Evolutionary conservation across 2,329 filamentous ascomycete genomes (phyloP), one percentile per base, ranked within the genome.

Genomic region (Hypoxylon sp.): DNA sequence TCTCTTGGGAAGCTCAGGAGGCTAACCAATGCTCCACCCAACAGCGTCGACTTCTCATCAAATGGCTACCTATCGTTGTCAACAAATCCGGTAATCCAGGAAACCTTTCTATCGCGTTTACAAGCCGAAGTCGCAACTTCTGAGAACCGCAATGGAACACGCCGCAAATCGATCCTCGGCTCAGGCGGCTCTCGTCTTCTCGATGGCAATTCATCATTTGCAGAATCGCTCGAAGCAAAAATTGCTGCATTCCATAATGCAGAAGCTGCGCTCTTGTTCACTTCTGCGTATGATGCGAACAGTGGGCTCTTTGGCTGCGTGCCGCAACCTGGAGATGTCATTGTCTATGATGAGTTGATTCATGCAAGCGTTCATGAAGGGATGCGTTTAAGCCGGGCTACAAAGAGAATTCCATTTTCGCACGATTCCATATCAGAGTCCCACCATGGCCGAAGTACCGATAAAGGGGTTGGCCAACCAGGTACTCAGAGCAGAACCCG

Each of bases 61-160:
- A 91, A 94, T 78, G 88, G 88, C 61, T 92, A 96, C 77, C 93
- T 97, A 65, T 94, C 94, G 53, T 90, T 94, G 5, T 90, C 92
- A 0, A 77, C 76, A 2, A 77, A 81, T 35, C 75, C 79, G 0
- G 77, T 76, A 13, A 60, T 88, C 6, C 90, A 92, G 79, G 85
- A 89, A 75, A 90, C 88, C 6, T 94, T 90, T 76, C 84, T 95
- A 17, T 63, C 70, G 2, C 73, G 78, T 0, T 70, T 85, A 10
- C 73, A 78, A 22, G 67, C 66, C 2, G 60, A 73, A 60, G 47
- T 61, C 59, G 33, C 62, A 63, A 13, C 22, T 48, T 64, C n/a
- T 13, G 29, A 51, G 13, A 47, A 51, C 10, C 29, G 14, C 35
- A 59, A 54, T 24, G 44, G 31, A n/a, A 53, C 50, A 19, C 37